Evolutionary conservation across 345 rosid species (phyloP).

Genomic region (Dimocarpus longan): DNA sequence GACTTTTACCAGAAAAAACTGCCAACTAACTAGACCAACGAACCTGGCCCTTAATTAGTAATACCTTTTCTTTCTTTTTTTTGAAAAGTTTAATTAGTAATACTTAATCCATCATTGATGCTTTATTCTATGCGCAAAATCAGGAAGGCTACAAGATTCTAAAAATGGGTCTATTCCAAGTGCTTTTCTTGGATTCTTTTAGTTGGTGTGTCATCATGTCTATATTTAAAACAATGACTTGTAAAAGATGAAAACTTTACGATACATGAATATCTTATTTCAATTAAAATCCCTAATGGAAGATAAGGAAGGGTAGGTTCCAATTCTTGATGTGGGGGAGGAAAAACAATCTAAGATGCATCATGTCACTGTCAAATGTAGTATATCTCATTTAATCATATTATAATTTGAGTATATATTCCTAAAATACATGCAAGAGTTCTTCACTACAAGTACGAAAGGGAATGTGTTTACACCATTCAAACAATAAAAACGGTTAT

Average conservation of each 20-base stretch:
- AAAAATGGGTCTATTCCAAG: neutral
- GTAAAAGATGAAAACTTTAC: neutral
- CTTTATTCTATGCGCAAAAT: neutral
- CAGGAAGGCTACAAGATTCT: slow-evolving; percentile 4
- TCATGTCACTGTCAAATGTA: too few relatives aligned
- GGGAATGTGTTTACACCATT: too few relatives aligned
- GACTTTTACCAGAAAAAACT: slow-evolving; percentile 49
- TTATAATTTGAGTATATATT: too few relatives aligned
- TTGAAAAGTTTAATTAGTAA: neutral
- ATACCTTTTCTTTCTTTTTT: neutral
- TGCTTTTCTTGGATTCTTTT: neutral
- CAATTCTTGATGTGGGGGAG: too few relatives aligned
- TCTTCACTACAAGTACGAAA: too few relatives aligned
- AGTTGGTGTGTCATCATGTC: neutral
- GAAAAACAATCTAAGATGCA: too few relatives aligned
- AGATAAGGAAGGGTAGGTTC: too few relatives aligned
- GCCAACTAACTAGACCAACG: slow-evolving; percentile 35
- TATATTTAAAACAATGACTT: neutral
- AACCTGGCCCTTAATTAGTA: neutral
- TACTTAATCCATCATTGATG: slow-evolving; percentile 1
- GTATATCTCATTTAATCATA: too few relatives aligned
- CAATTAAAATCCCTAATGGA: too few relatives aligned
- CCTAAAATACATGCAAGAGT: too few relatives aligned
- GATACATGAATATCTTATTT: neutral
- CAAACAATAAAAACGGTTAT: too few relatives aligned